Percentiles rank a stretch among this genome's conserved stretches.
Conservation (phyloP, 169 alveolate species). For the Eimeria maxima region DNA sequence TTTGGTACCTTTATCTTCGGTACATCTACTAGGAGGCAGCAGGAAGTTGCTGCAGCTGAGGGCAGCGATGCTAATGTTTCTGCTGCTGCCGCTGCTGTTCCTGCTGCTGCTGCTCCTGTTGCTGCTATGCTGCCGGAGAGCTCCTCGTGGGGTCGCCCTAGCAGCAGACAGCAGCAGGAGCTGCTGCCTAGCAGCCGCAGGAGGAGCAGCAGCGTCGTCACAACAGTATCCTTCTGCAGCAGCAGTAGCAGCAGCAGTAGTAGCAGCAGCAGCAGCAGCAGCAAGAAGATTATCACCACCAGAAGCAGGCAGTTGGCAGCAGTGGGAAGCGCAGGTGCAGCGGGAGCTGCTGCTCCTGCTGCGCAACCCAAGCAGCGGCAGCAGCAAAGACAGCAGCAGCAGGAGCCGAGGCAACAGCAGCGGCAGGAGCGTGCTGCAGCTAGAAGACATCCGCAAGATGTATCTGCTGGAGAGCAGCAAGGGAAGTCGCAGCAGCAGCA, state of each 20-base stretch:
- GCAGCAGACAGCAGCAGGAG: slow-evolving; percentile 2
- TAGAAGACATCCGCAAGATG: not conserved
- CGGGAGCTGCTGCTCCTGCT: not conserved
- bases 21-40: no score
- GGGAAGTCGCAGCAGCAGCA: not conserved
- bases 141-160: not conserved
- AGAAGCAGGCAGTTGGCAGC: not conserved
- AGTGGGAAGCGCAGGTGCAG: not conserved
- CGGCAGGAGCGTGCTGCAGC: not conserved
- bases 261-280: no score
- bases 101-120: not conserved
- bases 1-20: no score
- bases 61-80: not conserved
- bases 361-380: not conserved
- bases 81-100: not conserved
- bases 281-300: not conserved
- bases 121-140: not conserved
- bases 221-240: not conserved
- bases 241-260: no score
- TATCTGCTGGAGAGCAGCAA: no score
- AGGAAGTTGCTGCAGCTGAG: not conserved
- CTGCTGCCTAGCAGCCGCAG: slow-evolving; percentile 6
- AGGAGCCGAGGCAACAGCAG: not conserved
- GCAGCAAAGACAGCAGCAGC: slow-evolving; percentile 21
- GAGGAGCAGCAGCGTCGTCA: not conserved